Evolutionary conservation across 2,329 filamentous ascomycete species (phyloP), one percentile per base, ranked within the genome.

Genomic region (Metarhizium rileyi): DNA sequence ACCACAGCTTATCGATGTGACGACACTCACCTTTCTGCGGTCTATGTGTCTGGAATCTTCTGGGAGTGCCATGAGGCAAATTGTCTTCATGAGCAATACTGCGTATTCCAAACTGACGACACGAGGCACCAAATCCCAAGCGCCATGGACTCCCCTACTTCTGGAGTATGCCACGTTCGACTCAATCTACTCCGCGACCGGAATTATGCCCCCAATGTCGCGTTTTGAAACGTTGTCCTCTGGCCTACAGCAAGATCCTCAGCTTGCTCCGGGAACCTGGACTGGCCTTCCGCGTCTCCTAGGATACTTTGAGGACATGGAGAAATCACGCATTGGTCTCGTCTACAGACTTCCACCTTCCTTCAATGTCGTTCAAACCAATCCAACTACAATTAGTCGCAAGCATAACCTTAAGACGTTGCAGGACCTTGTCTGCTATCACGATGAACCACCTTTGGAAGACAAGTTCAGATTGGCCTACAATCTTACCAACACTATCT

Each of bases 391-490:
- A 1, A 71, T 75, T 47, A 73, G 71, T 27, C 70, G 75, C 0
- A 60, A 71, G 0, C 75, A 76, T 55, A 76, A 70, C 48, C 61
- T 81, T 3, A 75, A 72, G 42, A 78, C 78, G 0, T 63, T 84
- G 5, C 66, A 68, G 14, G 72, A 81, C 48, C 68, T 84, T 10
- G 69, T 84, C 0, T 67, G 66, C 2, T 63, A 69, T 16, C 70
- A 74, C 1, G 71, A 72, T 46, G 80, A 85, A 58, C 85, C 84
- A 0, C 77, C 78, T 33, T 70, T 90, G 0, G 87, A 91, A 66
- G 82, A 84, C 51, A 87, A 87, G 58, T 90, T 89, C 59, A 77
- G 83, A 14, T 72, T 91, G 46, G 86, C 86, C 3, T 76, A 85
- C 48, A 87, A 87, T 55, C 71, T 90, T 3, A 79, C 80, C 28